Evolutionary conservation across 2,329 filamentous ascomycete species (phyloP).

Genomic region (Fusarium subglutinans): DNA sequence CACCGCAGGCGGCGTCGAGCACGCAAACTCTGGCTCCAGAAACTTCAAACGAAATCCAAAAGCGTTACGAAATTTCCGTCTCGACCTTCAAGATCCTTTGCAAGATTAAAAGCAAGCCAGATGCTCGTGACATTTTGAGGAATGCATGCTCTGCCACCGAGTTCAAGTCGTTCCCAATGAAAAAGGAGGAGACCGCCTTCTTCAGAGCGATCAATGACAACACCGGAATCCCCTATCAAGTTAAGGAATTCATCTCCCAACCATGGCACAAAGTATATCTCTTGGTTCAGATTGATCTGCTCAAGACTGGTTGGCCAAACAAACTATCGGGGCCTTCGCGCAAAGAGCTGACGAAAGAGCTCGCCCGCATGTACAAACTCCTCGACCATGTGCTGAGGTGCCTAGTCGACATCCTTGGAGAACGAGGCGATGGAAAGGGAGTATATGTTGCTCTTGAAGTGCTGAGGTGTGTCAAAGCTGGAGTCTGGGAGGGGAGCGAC

Average conservation of each 20-base stretch:
- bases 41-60: conserved; percentile 42
- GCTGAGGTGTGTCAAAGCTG: conserved; percentile 77
- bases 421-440: conserved; percentile 68
- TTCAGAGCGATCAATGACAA: conserved; percentile 52
- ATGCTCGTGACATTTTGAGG: conserved; percentile 49
- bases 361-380: conserved; percentile 44
- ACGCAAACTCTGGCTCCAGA: not conserved
- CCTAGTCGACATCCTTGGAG: conserved; percentile 50
- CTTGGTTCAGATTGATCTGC: conserved; percentile 76
- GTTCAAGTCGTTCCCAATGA: conserved; percentile 50
- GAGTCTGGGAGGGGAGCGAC: conserved; percentile 82
- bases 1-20: not conserved
- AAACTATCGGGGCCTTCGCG: conserved; percentile 51
- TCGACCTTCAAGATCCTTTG: conserved; percentile 47
- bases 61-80: conserved; percentile 48
- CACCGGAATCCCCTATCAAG: conserved; percentile 50
- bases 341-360: conserved; percentile 47
- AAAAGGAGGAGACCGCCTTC: conserved; percentile 47
- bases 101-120: conserved; percentile 39
- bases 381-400: conserved; percentile 51
- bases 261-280: conserved; percentile 80
- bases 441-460: conserved; percentile 78
- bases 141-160: conserved; percentile 52
- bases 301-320: conserved; percentile 67
- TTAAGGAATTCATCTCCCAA: conserved; percentile 58